phyloP scores from a whole-genome alignment of 1,139 yeast species.

The Blastobotrys malaysiensis region DNA sequence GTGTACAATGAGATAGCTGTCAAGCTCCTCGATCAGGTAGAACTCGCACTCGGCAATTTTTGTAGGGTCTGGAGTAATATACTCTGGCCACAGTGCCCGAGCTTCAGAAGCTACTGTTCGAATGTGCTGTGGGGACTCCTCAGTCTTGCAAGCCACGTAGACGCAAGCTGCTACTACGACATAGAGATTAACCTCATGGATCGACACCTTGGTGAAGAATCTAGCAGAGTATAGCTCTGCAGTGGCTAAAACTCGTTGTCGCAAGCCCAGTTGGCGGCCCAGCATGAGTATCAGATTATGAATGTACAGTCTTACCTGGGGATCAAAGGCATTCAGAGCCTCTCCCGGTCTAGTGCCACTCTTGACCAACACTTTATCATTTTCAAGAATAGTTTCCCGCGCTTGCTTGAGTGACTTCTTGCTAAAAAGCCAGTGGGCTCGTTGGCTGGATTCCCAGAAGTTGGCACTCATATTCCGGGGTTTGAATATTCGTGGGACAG shows the following conservation, averaged over 20 bases:
- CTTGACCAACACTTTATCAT: constrained; percentile 25
- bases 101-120: constrained; percentile 80
- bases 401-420: constrained; percentile 41
- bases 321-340: constrained; percentile 30
- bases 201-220: constrained; percentile 64
- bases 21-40: constrained; percentile 84
- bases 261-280: constrained; percentile 67
- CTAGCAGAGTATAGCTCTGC: constrained; percentile 80
- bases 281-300: constrained; percentile 50
- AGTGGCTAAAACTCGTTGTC: constrained; percentile 83
- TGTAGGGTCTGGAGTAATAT: constrained; percentile 84
- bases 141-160: constrained; percentile 87
- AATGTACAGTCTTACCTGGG: constrained; percentile 40
- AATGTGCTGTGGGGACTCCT: constrained; percentile 93
- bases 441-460: constrained; percentile 65
- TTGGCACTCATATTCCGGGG: constrained; percentile 37
- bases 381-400: constrained; percentile 33
- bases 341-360: not conserved
- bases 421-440: constrained; percentile 56
- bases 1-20: constrained; percentile 71
- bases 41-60: constrained; percentile 96
- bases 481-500: not conserved
- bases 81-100: constrained; percentile 89
- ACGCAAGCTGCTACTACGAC: constrained; percentile 77
- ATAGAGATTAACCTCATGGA: constrained; percentile 78